Percentiles rank a stretch among this genome's conserved stretches.
Conservation (phyloP, 306 rosid species). For the Pterocarpus macrocarpus region DNA sequence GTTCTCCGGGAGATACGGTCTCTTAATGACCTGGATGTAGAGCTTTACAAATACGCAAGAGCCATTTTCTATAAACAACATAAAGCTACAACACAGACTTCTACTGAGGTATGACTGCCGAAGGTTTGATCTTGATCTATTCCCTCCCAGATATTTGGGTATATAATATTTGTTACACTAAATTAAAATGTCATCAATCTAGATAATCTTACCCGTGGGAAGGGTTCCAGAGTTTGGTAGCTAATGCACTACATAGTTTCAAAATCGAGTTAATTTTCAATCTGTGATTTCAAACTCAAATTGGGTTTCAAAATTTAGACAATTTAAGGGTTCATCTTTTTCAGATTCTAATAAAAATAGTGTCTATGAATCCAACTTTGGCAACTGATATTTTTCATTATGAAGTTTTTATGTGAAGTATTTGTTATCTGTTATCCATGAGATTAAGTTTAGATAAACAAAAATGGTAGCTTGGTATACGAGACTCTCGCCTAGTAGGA, state of each 20-base stretch:
- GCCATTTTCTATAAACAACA: constrained; percentile 70
- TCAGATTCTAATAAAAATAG: constrained; percentile 9
- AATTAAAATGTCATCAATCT: too few relatives aligned
- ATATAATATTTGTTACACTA: neutral
- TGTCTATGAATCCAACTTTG: constrained; percentile 11
- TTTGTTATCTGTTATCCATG: neutral
- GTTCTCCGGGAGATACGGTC: constrained; percentile 71
- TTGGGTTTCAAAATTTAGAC: too few relatives aligned
- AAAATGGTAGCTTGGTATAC: too few relatives aligned
- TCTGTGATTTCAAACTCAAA: too few relatives aligned
- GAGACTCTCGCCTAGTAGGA: too few relatives aligned
- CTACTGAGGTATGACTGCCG: constrained; percentile 59
- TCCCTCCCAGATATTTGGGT: constrained; percentile 1
- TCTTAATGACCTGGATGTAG: constrained; percentile 87
- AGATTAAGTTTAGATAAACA: too few relatives aligned
- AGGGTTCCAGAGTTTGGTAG: constrained; percentile 1
- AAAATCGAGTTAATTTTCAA: neutral
- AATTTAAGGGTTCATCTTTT: neutral
- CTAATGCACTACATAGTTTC: neutral
- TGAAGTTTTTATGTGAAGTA: neutral
- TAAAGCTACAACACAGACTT: constrained; percentile 47
- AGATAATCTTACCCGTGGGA: neutral
- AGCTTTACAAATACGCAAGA: constrained; percentile 81
- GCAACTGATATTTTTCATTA: constrained; percentile 4
- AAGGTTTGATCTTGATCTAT: constrained; percentile 31